Percentiles rank a stretch among this genome's conserved stretches.
Conservation (phyloP, 768 basidiomycete genomes). For the Trametes sanguinea region DNA sequence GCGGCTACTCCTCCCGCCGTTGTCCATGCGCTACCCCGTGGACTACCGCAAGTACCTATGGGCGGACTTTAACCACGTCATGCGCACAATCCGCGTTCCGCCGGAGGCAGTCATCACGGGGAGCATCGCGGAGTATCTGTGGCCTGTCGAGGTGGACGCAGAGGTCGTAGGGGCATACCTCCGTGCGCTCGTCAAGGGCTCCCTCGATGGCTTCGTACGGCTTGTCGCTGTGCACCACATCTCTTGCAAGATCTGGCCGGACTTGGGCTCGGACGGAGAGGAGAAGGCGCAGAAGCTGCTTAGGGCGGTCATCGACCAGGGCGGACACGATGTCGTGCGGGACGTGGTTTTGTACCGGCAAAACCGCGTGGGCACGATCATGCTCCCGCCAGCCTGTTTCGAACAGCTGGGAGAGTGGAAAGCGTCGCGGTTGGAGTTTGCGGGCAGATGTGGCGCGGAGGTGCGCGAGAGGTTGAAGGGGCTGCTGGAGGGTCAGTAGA, state of each 20-base stretch:
- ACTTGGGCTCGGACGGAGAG: conserved; percentile 43
- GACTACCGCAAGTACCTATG: conserved; percentile 88
- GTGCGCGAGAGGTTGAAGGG: conserved; percentile 26
- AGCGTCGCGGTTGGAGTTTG: conserved; percentile 27
- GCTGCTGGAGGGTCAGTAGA: conserved; percentile 18
- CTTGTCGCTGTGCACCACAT: conserved; percentile 79
- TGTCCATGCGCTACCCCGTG: conserved; percentile 70
- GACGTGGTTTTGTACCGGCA: conserved; percentile 65
- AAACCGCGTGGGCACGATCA: conserved; percentile 34
- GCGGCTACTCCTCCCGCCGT: conserved; percentile 71
- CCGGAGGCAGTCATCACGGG: conserved; percentile 53
- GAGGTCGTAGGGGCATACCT: conserved; percentile 68
- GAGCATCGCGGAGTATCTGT: conserved; percentile 63
- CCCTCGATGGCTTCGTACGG: conserved; percentile 58
- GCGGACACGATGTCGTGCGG: conserved; percentile 45
- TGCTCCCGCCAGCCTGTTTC: conserved; percentile 57
- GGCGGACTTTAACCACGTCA: conserved; percentile 71
- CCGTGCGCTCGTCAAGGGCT: conserved; percentile 46
- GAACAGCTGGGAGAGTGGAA: conserved; percentile 27
- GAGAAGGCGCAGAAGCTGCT: conserved; percentile 46
- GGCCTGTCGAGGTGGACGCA: conserved; percentile 65
- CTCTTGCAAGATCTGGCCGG: conserved; percentile 73
- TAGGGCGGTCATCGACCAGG: conserved; percentile 52
- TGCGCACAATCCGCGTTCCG: conserved; percentile 58
- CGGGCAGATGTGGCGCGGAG: conserved; percentile 24